Evolutionary conservation across 257 asterid genomes (phyloP).

Genomic region (Capsicum chinense): DNA sequence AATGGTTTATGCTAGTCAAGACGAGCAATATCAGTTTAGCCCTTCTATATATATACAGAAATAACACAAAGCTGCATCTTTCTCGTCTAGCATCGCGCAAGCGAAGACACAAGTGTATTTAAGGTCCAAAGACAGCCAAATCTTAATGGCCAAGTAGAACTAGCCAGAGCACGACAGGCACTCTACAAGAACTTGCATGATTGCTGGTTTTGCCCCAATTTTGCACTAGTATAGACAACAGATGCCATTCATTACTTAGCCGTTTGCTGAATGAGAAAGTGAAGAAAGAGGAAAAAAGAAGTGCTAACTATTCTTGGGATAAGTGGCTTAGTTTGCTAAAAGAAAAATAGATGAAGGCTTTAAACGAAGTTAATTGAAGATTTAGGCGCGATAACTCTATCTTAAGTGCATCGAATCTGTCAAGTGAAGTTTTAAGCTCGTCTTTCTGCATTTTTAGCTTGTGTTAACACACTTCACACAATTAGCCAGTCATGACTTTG

Average conservation of each 20-base stretch:
- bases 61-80: background rate
- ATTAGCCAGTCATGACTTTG: background rate
- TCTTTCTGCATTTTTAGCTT: constrained; percentile 21
- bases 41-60: background rate
- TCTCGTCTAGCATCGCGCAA: background rate
- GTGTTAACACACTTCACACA: background rate
- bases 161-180: background rate
- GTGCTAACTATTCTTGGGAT: background rate
- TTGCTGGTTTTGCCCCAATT: background rate
- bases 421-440: background rate
- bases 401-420: background rate
- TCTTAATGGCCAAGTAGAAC: background rate
- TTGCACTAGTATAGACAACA: background rate
- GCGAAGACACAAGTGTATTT: background rate
- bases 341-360: background rate
- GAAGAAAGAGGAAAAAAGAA: background rate
- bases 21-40: background rate
- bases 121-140: background rate
- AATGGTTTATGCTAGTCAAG: background rate
- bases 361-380: background rate
- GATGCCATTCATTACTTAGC: constrained; percentile 3
- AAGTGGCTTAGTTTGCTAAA: background rate
- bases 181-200: background rate
- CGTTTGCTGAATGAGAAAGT: no score
- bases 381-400: background rate